phyloP scores from a whole-genome alignment of 2,329 filamentous ascomycete genomes.

The Microascus cirrosus region DNA sequence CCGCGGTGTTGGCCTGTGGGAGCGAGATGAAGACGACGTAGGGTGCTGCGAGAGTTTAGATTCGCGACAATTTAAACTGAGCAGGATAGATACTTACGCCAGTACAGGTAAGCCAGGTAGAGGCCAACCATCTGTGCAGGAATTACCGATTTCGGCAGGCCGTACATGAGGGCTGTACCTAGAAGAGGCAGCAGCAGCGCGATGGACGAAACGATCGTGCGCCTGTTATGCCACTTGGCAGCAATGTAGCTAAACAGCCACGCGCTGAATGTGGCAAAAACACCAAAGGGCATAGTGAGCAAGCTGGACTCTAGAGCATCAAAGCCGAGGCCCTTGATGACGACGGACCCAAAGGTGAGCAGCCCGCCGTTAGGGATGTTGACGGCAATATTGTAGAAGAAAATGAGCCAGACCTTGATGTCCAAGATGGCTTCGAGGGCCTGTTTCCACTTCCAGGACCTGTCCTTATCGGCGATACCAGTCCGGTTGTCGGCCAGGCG shows the following conservation, averaged over 20 bases:
- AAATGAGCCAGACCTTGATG: slow-evolving; percentile 49
- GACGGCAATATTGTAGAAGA: slow-evolving; percentile 37
- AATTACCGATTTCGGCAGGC: slow-evolving; percentile 11
- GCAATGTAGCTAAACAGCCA: not conserved
- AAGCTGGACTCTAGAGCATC: not conserved
- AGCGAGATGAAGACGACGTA: slow-evolving; percentile 15
- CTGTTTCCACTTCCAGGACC: slow-evolving; percentile 38
- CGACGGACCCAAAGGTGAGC: not conserved
- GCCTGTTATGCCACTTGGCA: not conserved
- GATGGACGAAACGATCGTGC: not conserved
- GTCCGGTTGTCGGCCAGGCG: slow-evolving; percentile 34
- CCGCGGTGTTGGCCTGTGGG: slow-evolving; percentile 18
- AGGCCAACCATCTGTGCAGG: not conserved
- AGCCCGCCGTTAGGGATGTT: slow-evolving; percentile 51
- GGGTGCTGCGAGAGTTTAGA: slow-evolving; percentile 2
- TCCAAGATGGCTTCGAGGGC: slow-evolving; percentile 40
- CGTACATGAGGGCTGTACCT: slow-evolving; percentile 28
- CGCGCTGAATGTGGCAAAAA: slow-evolving; percentile 10
- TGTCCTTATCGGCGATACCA: slow-evolving; percentile 25
- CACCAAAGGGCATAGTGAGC: slow-evolving; percentile 10
- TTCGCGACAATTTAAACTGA: too few relatives aligned
- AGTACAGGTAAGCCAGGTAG: slow-evolving; percentile 20
- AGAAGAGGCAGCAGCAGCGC: slow-evolving; percentile 15
- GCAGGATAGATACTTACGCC: slow-evolving; percentile 6
- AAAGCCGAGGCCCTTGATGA: slow-evolving; percentile 5